These are phyloP conservation scores for Paecilomyces formosus DNA, from an alignment of 2,329 filamentous ascomycete genomes.

Conservation along the genomic window DNA sequence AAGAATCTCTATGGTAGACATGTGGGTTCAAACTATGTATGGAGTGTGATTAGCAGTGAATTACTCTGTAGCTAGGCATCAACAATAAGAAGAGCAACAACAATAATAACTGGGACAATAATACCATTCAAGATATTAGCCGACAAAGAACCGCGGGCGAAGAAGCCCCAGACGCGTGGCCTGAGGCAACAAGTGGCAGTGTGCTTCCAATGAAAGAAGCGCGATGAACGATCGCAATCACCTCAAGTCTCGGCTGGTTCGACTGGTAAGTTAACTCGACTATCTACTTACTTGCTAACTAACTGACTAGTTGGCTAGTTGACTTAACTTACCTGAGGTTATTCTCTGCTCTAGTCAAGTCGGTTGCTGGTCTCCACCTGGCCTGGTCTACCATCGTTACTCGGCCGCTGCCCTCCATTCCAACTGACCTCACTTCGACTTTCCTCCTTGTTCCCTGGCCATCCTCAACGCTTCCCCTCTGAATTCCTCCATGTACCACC, in stretches of 20 bases:
- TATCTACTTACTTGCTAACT: too few species aligned
- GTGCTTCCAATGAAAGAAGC: neutral
- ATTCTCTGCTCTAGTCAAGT: too few species aligned
- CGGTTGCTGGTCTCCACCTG: too few species aligned
- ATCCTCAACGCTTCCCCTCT: neutral
- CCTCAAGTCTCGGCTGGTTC: neutral
- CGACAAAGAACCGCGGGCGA: neutral
- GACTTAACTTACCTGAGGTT: neutral
- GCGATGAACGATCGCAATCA: neutral
- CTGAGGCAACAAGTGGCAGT: neutral
- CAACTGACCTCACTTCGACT: constrained; percentile 3
- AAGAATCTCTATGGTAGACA: too few species aligned
- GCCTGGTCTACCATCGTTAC: too few species aligned
- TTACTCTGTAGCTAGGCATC: too few species aligned
- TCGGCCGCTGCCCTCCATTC: too few species aligned
- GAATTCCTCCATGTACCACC: constrained; percentile 5
- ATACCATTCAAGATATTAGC: neutral
- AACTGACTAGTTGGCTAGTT: too few species aligned
- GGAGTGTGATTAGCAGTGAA: too few species aligned
- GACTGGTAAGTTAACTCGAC: neutral
- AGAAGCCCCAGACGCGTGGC: neutral
- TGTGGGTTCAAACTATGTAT: too few species aligned
- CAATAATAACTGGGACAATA: neutral
- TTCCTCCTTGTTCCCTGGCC: neutral
- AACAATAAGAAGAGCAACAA: too few species aligned